Evolutionary conservation across 129 eudicot species (phyloP).

Genomic region (Centella asiatica): DNA sequence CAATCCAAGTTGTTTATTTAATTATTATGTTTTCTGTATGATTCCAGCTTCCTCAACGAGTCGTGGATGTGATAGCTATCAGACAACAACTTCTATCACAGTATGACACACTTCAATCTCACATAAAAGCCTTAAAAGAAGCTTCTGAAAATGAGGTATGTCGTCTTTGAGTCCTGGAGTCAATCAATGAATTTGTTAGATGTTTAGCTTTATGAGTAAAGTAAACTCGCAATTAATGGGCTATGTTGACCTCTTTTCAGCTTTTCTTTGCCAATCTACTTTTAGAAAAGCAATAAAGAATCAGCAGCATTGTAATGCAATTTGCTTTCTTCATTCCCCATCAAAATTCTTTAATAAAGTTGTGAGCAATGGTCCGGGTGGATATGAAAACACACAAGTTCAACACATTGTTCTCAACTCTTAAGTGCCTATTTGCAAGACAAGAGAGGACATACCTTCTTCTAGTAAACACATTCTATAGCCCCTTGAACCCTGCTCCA

Average conservation of each 20-base stretch:
- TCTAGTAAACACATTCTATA: too few species aligned
- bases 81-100: constrained; percentile 87
- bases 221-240: not conserved
- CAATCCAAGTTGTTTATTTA: not conserved
- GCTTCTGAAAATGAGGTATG: constrained; percentile 91
- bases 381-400: not conserved
- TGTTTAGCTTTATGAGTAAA: not conserved
- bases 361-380: not conserved
- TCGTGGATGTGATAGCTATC: constrained; percentile 60
- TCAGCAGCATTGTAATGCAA: not conserved
- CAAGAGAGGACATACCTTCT: not conserved
- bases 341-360: too few species aligned
- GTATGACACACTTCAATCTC: constrained; percentile 89
- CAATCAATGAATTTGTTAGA: not conserved
- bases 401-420: too few species aligned
- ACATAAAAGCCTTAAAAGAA: constrained; percentile 72
- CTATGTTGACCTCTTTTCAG: not conserved
- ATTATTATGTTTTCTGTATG: constrained; percentile 10
- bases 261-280: not conserved
- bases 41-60: constrained; percentile 70
- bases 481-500: too few species aligned
- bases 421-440: not conserved
- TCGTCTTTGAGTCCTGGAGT: not conserved
- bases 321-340: not conserved
- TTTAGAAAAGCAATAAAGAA: not conserved